Evolutionary conservation across 2,329 filamentous ascomycete genomes (phyloP), one percentile per base, ranked within the genome.

Genomic region (Colletotrichum costaricense): DNA sequence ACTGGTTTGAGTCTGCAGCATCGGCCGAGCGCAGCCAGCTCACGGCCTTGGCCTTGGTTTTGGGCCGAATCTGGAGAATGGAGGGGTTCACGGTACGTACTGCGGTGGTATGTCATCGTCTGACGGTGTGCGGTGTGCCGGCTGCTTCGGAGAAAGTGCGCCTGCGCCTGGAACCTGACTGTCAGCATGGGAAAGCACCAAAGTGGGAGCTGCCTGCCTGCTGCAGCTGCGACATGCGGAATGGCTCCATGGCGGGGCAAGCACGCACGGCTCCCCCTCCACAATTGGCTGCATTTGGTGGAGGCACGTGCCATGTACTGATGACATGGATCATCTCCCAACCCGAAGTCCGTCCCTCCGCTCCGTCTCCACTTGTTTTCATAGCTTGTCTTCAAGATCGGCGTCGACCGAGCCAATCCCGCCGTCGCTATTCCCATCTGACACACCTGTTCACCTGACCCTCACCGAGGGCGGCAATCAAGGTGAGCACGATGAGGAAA

Each of bases 381-480:
- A 9, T 49, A 11, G 19, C 42, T n/a, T 49, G 19, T 11, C 42
- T 30, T 14, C 14, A 8, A 4, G 14, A 57, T 49, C 59, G 66
- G 67, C 9, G 24, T 11, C 49, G 49, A 35, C 67, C 70, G 65
- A 55, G 59, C 69, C 65, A 72, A 72, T 72, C 65, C 65, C 65
- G 58, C 65, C 69, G 52, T 2, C 11, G 38, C 26, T 69, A 28
- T 42, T 42, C 6, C 38, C 19, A 14, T 6, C 2, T 57, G 46
- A 26, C 66, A 56, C 66, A 56, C 52, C 35, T 22, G 16, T 33
- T 8, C n/a, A 6, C 7, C 35, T 62, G 7, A 49, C 3, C 2
- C 42, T 49, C 42, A 49, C 42, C 42, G 42, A 49, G 1, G 19
- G 42, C 42, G 42, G 42, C 19, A 9, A 11, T 49, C 42, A 7